phyloP scores from a whole-genome alignment of 208 protist genomes.

The Leishmania guyanensis region DNA sequence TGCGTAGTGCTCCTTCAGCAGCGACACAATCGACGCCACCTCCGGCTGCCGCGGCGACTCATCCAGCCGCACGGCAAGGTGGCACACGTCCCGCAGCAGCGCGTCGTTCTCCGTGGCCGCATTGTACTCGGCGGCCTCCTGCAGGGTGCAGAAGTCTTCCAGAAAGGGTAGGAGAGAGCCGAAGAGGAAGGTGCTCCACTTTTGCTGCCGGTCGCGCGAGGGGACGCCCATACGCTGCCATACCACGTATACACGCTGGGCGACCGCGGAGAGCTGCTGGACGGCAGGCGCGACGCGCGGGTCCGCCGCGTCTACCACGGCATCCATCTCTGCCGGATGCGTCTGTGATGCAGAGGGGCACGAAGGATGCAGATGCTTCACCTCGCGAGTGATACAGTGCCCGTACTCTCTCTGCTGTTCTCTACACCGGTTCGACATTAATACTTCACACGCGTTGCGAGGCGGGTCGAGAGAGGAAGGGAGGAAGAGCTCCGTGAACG shows the following conservation, averaged over 20 bases:
- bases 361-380: neutral
- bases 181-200: constrained; percentile 48
- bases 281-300: constrained; percentile 23
- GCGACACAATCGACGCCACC: constrained; percentile 28
- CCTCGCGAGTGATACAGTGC: neutral
- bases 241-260: constrained; percentile 24
- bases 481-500: neutral
- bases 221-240: constrained; percentile 61
- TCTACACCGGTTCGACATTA: neutral
- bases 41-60: constrained; percentile 42
- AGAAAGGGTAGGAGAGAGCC: constrained; percentile 46
- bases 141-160: constrained; percentile 43
- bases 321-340: neutral
- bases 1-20: constrained; percentile 20
- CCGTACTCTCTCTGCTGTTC: neutral
- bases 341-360: neutral
- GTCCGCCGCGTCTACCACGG: constrained; percentile 6
- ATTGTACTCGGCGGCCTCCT: constrained; percentile 51
- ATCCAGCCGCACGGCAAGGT: constrained; percentile 46
- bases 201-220: constrained; percentile 32
- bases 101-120: constrained; percentile 53
- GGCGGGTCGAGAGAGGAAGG: neutral
- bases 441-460: neutral
- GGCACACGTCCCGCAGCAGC: constrained; percentile 55
- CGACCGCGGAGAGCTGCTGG: constrained; percentile 21